phyloP scores from a whole-genome alignment of 208 protist genomes.

The Trypanosoma scelopori region DNA sequence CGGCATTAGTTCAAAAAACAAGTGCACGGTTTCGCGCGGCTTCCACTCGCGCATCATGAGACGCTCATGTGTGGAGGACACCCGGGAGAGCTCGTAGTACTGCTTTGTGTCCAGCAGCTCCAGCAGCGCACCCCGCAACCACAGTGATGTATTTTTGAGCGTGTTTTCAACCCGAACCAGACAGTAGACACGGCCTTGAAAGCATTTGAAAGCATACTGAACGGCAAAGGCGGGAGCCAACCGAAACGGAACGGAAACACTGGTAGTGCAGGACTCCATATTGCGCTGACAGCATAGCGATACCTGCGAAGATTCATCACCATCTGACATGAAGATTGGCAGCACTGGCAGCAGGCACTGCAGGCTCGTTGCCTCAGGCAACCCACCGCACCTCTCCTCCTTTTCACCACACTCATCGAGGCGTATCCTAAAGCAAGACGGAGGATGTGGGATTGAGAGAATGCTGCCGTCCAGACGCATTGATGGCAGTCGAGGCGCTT shows the following conservation, averaged over 20 bases:
- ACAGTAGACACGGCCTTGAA: constrained; percentile 77
- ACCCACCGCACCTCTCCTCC: not conserved
- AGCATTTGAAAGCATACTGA: constrained; percentile 65
- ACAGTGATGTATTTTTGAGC: constrained; percentile 64
- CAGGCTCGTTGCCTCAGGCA: constrained; percentile 4
- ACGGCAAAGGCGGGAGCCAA: constrained; percentile 38
- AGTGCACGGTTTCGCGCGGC: constrained; percentile 41
- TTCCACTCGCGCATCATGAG: constrained; percentile 72
- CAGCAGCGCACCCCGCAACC: constrained; percentile 74
- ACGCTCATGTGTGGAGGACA: constrained; percentile 51
- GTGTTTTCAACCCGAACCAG: constrained; percentile 64
- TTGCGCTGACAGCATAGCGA: constrained; percentile 50
- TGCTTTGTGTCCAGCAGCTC: constrained; percentile 46
- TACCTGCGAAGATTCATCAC: constrained; percentile 28
- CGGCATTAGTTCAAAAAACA: constrained; percentile 72
- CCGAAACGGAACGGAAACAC: constrained; percentile 29
- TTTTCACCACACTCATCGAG: constrained; percentile 8
- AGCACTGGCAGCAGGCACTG: constrained; percentile 42
- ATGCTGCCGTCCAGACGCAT: constrained; percentile 27
- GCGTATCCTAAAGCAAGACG: constrained; percentile 33
- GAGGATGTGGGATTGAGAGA: not conserved
- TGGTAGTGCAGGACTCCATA: constrained; percentile 49
- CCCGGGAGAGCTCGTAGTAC: constrained; percentile 66
- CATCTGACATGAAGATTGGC: constrained; percentile 50
- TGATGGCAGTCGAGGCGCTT: not conserved